A percentile compares a stretch with the other conserved stretches of the same genome.
Conservation (phyloP, 257 asterid species). For the Leonotis leonurus region DNA sequence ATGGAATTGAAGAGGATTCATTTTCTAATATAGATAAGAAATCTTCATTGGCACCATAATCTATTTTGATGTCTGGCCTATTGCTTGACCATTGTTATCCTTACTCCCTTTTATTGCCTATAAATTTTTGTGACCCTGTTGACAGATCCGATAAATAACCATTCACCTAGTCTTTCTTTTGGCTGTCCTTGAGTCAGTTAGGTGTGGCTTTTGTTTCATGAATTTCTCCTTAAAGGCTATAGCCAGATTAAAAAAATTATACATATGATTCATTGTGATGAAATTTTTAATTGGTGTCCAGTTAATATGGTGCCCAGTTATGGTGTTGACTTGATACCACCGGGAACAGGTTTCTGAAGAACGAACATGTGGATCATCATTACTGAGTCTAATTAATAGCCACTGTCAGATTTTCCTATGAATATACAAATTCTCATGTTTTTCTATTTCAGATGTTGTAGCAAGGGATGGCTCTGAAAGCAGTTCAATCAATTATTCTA, state of each 20-base stretch:
- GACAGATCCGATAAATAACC: neutral
- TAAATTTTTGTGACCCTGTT: neutral
- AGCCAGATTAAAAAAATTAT: neutral
- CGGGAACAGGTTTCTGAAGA: neutral
- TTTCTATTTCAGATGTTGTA: slow-evolving; percentile 18
- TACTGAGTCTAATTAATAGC: neutral
- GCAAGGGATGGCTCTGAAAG: slow-evolving; percentile 41
- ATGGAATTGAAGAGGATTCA: neutral
- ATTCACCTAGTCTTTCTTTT: neutral
- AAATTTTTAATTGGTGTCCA: neutral
- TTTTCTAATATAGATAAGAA: neutral
- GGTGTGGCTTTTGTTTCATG: neutral
- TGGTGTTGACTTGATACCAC: neutral
- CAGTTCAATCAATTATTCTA: slow-evolving; percentile 31
- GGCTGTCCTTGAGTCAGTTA: neutral
- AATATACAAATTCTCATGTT: neutral
- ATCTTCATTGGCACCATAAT: neutral
- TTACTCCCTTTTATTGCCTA: neutral
- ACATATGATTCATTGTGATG: neutral
- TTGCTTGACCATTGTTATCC: neutral
- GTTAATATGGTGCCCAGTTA: neutral
- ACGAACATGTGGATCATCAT: neutral
- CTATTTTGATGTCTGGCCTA: neutral
- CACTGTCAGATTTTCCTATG: neutral
- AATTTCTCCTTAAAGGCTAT: neutral